Conservation (phyloP, 2,329 filamentous ascomycete genomes). For the Calonectria pseudoreteaudii region DNA sequence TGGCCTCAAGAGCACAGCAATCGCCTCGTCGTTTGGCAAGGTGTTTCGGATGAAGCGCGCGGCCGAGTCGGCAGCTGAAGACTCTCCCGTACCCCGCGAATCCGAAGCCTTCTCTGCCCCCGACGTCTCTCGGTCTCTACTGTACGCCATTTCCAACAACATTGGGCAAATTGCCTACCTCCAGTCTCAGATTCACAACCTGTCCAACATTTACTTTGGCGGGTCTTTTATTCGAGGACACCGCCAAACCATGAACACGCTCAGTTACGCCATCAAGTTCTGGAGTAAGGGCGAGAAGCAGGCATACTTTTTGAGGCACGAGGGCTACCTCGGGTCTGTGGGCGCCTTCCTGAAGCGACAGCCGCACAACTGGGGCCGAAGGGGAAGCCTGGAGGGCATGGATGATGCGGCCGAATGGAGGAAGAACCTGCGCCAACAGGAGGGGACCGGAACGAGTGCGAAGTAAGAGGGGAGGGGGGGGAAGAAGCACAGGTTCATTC, state of each 20-base stretch:
- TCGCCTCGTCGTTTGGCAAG: constrained; percentile 96
- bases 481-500: background rate
- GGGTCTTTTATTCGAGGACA: constrained; percentile 97
- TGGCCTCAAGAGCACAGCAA: constrained; percentile 93
- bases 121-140: constrained; percentile 89
- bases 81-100: constrained; percentile 68
- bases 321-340: constrained; percentile 94
- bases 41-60: constrained; percentile 93
- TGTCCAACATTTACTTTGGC: constrained; percentile 96
- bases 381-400: constrained; percentile 77
- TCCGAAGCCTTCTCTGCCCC: constrained; percentile 72
- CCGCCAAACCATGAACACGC: constrained; percentile 96
- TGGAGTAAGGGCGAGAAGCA: constrained; percentile 96
- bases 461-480: constrained; percentile 3
- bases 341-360: constrained; percentile 94
- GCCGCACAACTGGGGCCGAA: constrained; percentile 89
- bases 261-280: constrained; percentile 97
- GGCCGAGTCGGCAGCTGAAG: constrained; percentile 83
- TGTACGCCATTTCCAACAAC: constrained; percentile 98
- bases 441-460: constrained; percentile 20
- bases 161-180: constrained; percentile 98
- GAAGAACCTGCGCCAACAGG: constrained; percentile 35
- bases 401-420: constrained; percentile 48
- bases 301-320: constrained; percentile 94
- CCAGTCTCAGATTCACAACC: constrained; percentile 93